Evolutionary conservation across 257 asterid species (phyloP).

Genomic region (Fraxinus excelsior): DNA sequence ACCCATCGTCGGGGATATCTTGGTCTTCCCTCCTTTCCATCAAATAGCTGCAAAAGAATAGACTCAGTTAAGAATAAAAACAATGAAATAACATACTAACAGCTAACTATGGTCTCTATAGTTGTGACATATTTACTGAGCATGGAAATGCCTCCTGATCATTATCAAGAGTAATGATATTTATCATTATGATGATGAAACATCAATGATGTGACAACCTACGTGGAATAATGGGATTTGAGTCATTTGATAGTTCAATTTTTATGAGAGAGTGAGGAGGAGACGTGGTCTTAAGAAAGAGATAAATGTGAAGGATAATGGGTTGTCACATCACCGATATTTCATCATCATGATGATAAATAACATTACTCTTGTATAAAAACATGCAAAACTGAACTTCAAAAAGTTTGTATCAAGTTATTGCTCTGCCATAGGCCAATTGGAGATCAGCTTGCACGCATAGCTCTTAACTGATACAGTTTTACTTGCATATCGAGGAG

Average conservation of each 20-base stretch:
- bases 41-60: slow-evolving; percentile 69
- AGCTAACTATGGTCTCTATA: too few species aligned
- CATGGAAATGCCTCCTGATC: neutral
- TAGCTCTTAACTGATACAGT: neutral
- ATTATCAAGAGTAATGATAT: too few species aligned
- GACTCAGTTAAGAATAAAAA: slow-evolving; percentile 26
- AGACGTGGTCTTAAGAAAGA: too few species aligned
- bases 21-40: slow-evolving; percentile 81
- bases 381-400: neutral
- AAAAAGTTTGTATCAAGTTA: neutral
- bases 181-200: too few species aligned
- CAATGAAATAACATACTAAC: neutral
- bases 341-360: too few species aligned
- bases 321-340: too few species aligned
- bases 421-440: neutral
- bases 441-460: neutral
- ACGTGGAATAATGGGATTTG: too few species aligned
- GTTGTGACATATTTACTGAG: neutral
- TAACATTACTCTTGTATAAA: too few species aligned
- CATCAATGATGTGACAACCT: too few species aligned
- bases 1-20: slow-evolving; percentile 96
- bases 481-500: neutral
- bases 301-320: too few species aligned
- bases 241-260: too few species aligned
- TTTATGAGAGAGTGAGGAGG: too few species aligned